Percentiles rank a stretch among this genome's conserved stretches.
Conservation (phyloP, 768 basidiomycete genomes). For the Mycena vitilis region DNA sequence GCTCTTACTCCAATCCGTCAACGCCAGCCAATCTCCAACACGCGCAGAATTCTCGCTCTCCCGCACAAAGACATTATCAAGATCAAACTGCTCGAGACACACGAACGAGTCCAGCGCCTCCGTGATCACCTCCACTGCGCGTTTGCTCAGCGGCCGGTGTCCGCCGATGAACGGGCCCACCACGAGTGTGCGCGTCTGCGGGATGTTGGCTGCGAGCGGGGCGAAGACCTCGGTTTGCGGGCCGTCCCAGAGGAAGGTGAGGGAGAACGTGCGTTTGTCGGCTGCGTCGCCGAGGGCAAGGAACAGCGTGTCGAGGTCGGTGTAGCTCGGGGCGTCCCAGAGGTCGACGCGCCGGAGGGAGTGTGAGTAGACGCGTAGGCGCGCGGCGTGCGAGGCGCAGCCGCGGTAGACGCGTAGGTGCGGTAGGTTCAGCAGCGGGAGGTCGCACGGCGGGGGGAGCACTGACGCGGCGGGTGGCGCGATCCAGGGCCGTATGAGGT, state of each 20-base stretch:
- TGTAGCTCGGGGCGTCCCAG: constrained; percentile 4
- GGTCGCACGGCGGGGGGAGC: background rate
- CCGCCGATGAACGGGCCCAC: constrained; percentile 11
- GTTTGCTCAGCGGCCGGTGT: background rate
- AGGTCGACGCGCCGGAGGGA: constrained; percentile 11
- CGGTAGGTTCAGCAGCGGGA: constrained; percentile 12
- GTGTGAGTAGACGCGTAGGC: background rate
- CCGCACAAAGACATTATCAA: constrained; percentile 3
- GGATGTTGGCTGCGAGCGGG: constrained; percentile 7
- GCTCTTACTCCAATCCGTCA: background rate
- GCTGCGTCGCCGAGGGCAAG: background rate
- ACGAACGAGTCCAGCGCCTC: constrained; percentile 1
- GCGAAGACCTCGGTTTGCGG: constrained; percentile 7
- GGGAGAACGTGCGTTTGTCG: background rate
- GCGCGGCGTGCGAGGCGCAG: constrained; percentile 10
- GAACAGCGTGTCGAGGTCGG: constrained; percentile 12
- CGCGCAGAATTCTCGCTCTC: too few relatives aligned
- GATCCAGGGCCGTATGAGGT: constrained; percentile 16
- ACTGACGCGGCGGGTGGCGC: background rate
- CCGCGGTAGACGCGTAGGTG: constrained; percentile 12
- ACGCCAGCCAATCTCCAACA: background rate
- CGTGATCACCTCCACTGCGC: background rate
- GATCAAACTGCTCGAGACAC: constrained; percentile 2
- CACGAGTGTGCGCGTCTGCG: background rate
- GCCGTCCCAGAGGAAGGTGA: constrained; percentile 21